phyloP scores from a whole-genome alignment of 371 early-diverging fungal genomes.

The Chytridium lagenaria region DNA sequence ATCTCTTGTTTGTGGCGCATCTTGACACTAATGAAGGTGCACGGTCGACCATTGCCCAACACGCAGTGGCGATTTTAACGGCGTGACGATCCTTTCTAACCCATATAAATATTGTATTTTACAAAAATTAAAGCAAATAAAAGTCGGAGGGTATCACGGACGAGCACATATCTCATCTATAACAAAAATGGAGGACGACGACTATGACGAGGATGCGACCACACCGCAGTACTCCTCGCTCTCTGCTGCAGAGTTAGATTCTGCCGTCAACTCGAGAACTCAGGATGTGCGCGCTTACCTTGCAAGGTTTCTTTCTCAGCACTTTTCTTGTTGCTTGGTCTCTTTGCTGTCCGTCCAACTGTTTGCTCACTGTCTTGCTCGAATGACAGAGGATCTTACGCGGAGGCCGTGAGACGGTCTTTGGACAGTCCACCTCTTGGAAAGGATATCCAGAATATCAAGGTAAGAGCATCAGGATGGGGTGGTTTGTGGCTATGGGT shows the following conservation, averaged over 20 bases:
- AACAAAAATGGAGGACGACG: neutral
- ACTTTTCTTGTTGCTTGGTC: no score
- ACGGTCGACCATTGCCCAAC: neutral
- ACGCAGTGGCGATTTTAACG: neutral
- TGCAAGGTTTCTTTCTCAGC: neutral
- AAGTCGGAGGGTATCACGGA: neutral
- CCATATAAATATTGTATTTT: no score
- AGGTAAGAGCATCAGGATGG: slow-evolving; percentile 1
- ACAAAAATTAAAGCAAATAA: neutral
- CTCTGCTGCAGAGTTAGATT: slow-evolving; percentile 1
- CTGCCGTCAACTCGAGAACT: neutral
- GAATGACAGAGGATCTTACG: neutral
- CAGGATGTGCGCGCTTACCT: slow-evolving; percentile 19
- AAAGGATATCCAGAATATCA: slow-evolving; percentile 16
- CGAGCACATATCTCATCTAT: neutral
- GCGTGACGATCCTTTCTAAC: neutral
- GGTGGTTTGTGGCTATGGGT: neutral
- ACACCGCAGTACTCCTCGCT: slow-evolving; percentile 11
- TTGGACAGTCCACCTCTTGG: slow-evolving; percentile 19
- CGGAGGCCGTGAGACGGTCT: slow-evolving; percentile 2
- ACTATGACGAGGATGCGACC: neutral
- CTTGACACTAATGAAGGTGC: neutral
- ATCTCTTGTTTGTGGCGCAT: slow-evolving; percentile 74
- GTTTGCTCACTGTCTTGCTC: no score
- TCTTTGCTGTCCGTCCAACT: no score